Evolutionary conservation across 768 basidiomycete species (phyloP), one percentile per base, ranked within the genome.

Genomic region (Strobilomyces dryophilus): DNA sequence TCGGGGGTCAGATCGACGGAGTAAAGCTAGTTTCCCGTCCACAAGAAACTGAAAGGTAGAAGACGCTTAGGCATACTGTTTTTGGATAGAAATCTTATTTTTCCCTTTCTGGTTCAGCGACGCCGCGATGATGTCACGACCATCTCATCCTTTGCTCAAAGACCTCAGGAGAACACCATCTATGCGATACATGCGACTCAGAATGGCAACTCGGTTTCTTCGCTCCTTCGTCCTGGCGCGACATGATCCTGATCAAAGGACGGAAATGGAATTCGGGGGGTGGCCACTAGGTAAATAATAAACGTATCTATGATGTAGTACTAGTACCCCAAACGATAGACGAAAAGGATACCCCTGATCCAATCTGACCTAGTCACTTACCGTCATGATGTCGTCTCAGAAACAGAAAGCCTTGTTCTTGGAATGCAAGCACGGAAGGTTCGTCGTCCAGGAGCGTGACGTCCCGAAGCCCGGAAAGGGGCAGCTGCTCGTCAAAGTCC

Each of bases 21-120:
- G 61, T 71, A 24, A 80, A 79, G 60, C 59, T 80, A 35, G 68
- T 79, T 47, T 69, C 65, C 51, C 69, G 59, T 45, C 78, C 78
- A 8, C 71, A 74, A 60, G 77, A 78, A 45, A 77, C 73, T 9
- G 66, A 70, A 68, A 66, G 66, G 66, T 67, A 67, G 66, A 61
- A 58, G 21, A 45, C 39, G 43, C 59, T 55, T 62, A 50, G 64
- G 53, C 48, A 58, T 24, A 51, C 53, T 32, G 41, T 56, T 31
- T 64, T 59, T 40, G 53, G 26, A 62, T 68, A 68, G 66, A 54
- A 51, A 55, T 62, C 61, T 63, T 58, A 53, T 55, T 50, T 53
- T 54, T 56, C 51, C 43, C 53, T 56, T 53, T 45, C 55, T 43
- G 39, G 53, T 55, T 59, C 57, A 67, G 66, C 18, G 66, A 62